Evolutionary conservation across 768 basidiomycete species (phyloP).

Genomic region (Sporobolomyces phaffii): DNA sequence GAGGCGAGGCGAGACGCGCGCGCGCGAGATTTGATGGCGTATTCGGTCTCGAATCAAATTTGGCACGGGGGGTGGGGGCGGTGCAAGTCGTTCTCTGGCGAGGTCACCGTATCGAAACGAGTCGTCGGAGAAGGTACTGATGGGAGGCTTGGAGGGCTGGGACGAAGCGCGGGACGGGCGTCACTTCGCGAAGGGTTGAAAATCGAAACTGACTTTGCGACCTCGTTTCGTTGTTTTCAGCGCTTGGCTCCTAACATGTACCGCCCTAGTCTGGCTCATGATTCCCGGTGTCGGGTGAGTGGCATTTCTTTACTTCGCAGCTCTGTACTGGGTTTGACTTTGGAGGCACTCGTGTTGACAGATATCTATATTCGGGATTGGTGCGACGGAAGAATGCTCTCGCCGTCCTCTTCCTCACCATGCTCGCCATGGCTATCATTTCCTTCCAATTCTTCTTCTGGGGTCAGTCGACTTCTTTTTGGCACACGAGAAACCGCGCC

Average conservation of each 20-base stretch:
- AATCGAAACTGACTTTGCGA: neutral
- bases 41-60: no score
- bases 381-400: conserved; percentile 88
- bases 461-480: conserved; percentile 45
- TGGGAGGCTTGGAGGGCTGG: no score
- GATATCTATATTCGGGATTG: conserved; percentile 54
- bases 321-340: neutral
- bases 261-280: conserved; percentile 61
- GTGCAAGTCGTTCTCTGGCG: no score
- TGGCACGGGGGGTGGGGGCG: no score
- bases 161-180: no score
- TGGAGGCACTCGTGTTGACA: conserved; percentile 18
- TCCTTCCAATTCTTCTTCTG: conserved; percentile 74
- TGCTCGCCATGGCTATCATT: conserved; percentile 42
- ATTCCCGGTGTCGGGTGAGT: conserved; percentile 78
- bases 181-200: no score
- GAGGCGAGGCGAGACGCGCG: no score
- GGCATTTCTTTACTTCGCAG: conserved; percentile 9
- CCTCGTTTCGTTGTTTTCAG: neutral
- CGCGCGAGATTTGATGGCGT: no score
- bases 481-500: no score
- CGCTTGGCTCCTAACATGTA: conserved; percentile 64
- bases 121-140: no score
- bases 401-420: conserved; percentile 55
- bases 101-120: no score